Conservation (phyloP, 306 rosid genomes). For the Cercis canadensis region DNA sequence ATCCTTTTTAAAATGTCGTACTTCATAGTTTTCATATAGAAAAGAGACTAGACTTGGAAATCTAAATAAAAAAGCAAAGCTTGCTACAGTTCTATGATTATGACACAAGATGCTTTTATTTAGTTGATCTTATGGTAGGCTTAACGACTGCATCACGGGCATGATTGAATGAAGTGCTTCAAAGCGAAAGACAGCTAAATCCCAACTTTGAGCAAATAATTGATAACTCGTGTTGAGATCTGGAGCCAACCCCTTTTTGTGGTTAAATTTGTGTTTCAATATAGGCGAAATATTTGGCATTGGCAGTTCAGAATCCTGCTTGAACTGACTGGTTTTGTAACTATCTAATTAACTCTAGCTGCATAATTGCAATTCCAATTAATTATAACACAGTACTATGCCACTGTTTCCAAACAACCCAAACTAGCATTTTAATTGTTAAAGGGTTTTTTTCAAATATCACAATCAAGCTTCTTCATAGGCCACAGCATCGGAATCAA, state of each 20-base stretch:
- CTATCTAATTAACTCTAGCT: too few relatives aligned
- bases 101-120: constrained; percentile 20
- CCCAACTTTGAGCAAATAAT: constrained; percentile 51
- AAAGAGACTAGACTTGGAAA: constrained; percentile 4
- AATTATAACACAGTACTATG: not conserved
- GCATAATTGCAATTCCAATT: constrained; percentile 26
- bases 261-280: constrained; percentile 47
- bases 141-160: constrained; percentile 26
- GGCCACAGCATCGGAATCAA: constrained; percentile 44
- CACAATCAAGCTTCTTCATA: constrained; percentile 36
- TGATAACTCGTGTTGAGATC: constrained; percentile 8
- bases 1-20: too few relatives aligned
- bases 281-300: constrained; percentile 37
- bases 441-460: constrained; percentile 46
- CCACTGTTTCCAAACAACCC: constrained; percentile 33
- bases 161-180: constrained; percentile 51
- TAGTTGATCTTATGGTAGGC: constrained; percentile 10
- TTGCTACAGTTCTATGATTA: constrained; percentile 13
- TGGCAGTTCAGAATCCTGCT: constrained; percentile 24
- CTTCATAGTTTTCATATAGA: too few relatives aligned
- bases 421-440: constrained; percentile 32
- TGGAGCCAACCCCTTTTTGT: constrained; percentile 23
- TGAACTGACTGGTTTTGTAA: too few relatives aligned
- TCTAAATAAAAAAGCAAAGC: not conserved
- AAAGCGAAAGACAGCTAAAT: constrained; percentile 47